Percentiles rank a stretch among this genome's conserved stretches.
phyloP scores from a whole-genome alignment of 768 basidiomycete species.

The Rhizopogon roseolus region DNA sequence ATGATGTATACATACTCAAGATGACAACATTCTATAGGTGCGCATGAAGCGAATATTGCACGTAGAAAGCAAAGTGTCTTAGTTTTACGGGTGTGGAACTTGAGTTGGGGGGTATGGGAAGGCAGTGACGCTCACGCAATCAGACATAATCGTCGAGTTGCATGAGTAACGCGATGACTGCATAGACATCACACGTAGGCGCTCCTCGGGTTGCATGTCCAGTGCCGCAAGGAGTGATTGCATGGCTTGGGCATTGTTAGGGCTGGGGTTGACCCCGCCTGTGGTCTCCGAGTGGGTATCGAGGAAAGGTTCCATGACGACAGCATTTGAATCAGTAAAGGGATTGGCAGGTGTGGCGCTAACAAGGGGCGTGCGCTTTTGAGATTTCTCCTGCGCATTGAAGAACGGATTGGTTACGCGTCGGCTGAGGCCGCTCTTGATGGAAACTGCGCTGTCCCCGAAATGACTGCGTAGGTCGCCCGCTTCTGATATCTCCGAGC shows the following conservation, averaged over 20 bases:
- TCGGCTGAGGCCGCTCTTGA: slow-evolving; percentile 8
- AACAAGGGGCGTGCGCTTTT: slow-evolving; percentile 12
- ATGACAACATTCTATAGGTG: slow-evolving; percentile 3
- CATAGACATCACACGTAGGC: slow-evolving; percentile 53
- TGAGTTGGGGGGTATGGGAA: slow-evolving; percentile 27
- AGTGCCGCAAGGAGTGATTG: slow-evolving; percentile 68
- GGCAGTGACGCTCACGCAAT: slow-evolving; percentile 18
- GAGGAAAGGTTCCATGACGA: slow-evolving; percentile 13
- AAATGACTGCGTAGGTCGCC: slow-evolving; percentile 20
- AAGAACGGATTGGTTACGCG: slow-evolving; percentile 34
- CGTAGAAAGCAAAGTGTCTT: background rate
- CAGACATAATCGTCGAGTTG: slow-evolving; percentile 14
- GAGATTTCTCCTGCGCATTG: slow-evolving; percentile 34
- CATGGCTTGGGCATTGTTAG: slow-evolving; percentile 50
- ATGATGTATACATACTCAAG: slow-evolving; percentile 11
- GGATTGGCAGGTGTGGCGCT: slow-evolving; percentile 26
- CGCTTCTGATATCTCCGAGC: slow-evolving; percentile 3
- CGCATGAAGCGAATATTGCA: background rate
- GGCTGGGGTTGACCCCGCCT: slow-evolving; percentile 20
- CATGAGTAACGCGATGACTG: slow-evolving; percentile 43
- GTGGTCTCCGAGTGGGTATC: slow-evolving; percentile 14
- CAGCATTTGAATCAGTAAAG: slow-evolving; percentile 35
- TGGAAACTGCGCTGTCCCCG: slow-evolving; percentile 13
- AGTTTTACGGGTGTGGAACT: background rate
- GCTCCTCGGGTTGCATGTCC: slow-evolving; percentile 41